Conservation (phyloP, 1,284 basidiomycete genomes). For the Microbotryum lychnidis-dioicae region DNA sequence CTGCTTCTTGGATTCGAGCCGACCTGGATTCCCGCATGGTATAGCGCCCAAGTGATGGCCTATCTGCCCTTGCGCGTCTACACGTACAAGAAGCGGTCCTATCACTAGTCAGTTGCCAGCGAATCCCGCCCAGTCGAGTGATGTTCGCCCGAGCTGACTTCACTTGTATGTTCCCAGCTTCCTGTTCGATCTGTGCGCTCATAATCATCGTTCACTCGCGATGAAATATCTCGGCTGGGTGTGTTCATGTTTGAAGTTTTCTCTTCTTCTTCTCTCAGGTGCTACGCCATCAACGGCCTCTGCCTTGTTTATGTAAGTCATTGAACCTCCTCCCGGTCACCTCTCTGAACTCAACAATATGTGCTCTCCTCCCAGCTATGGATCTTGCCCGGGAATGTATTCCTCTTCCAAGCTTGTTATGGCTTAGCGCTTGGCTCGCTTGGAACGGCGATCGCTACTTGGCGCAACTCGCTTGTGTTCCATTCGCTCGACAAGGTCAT, state of each 20-base stretch:
- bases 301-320: conserved; percentile 31
- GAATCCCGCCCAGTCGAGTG: not conserved
- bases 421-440: conserved; percentile 36
- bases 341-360: not conserved
- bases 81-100: conserved; percentile 34
- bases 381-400: conserved; percentile 32
- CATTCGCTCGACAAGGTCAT: conserved; percentile 39
- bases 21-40: conserved; percentile 34
- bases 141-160: not conserved
- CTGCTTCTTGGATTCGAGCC: conserved; percentile 36
- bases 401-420: conserved; percentile 37
- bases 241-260: no score
- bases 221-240: not conserved
- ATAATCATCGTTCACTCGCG: not conserved
- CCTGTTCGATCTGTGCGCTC: conserved; percentile 34
- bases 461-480: conserved; percentile 39
- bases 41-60: conserved; percentile 33
- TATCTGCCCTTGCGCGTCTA: conserved; percentile 35
- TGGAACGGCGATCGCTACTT: conserved; percentile 36
- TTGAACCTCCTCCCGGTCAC: not conserved
- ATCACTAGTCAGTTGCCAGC: conserved; percentile 29
- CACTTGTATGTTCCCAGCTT: conserved; percentile 19
- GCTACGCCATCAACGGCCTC: conserved; percentile 37
- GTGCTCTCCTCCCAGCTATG: conserved; percentile 27
- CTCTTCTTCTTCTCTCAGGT: not conserved